Conservation (phyloP, 768 basidiomycete species). For the Cystoderma amianthinum region DNA sequence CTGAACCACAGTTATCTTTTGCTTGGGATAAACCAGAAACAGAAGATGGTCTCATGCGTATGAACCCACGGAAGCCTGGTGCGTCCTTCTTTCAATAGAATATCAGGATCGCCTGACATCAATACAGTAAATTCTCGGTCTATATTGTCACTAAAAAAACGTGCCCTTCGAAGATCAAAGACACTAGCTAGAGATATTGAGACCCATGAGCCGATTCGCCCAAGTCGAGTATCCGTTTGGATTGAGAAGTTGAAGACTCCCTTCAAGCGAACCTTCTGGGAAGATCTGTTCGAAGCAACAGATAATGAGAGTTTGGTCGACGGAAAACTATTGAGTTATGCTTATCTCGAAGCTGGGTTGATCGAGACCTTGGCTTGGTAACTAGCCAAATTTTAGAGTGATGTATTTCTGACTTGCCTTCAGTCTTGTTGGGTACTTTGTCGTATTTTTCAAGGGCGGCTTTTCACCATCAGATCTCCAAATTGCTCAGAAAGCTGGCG, state of each 20-base stretch:
- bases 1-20: constrained; percentile 44
- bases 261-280: constrained; percentile 55
- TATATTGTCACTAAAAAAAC: constrained; percentile 44
- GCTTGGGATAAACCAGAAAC: constrained; percentile 71
- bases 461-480: constrained; percentile 54
- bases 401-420: no score
- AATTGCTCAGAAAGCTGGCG: constrained; percentile 34
- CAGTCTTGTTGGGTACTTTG: constrained; percentile 58
- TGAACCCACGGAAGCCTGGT: constrained; percentile 63
- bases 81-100: constrained; percentile 1
- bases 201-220: constrained; percentile 33
- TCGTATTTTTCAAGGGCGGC: constrained; percentile 57
- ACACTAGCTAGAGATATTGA: constrained; percentile 49
- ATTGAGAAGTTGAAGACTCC: constrained; percentile 36
- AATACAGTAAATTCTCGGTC: constrained; percentile 47
- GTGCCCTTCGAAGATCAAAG: constrained; percentile 49
- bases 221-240: constrained; percentile 31
- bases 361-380: constrained; percentile 54
- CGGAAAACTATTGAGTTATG: constrained; percentile 52
- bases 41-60: constrained; percentile 57
- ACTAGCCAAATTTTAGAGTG: constrained; percentile 14
- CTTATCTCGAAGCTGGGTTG: constrained; percentile 59
- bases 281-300: constrained; percentile 41
- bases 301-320: constrained; percentile 61
- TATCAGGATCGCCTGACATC: neutral